phyloP scores from a whole-genome alignment of 176 grass and related monocot genomes.

The Aegilops umbellulata region DNA sequence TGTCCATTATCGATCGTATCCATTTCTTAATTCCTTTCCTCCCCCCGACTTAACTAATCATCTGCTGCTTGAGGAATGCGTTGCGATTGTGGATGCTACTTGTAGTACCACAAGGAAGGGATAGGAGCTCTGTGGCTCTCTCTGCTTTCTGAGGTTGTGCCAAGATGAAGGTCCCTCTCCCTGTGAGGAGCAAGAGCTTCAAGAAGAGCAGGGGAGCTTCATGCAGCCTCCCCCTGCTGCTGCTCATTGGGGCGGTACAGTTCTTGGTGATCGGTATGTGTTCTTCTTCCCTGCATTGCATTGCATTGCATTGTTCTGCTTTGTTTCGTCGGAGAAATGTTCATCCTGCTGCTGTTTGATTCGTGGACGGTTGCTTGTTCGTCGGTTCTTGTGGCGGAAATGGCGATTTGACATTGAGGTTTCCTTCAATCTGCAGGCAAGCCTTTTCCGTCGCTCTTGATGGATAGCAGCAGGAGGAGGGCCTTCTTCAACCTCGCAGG shows the following conservation, averaged over 20 bases:
- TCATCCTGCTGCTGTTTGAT: not conserved
- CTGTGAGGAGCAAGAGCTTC: slow-evolving; percentile 22
- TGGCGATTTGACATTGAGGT: not conserved
- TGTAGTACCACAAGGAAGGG: not conserved
- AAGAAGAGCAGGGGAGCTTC: slow-evolving; percentile 27
- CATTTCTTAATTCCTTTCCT: slow-evolving; percentile 35
- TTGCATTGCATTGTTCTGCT: not conserved
- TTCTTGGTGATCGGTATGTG: slow-evolving; percentile 45
- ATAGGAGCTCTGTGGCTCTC: not conserved
- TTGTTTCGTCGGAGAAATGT: not conserved
- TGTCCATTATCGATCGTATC: slow-evolving; percentile 22
- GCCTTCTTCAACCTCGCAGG: slow-evolving; percentile 38
- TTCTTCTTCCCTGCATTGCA: not conserved
- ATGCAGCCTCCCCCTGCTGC: slow-evolving; percentile 33
- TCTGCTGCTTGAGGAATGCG: not conserved
- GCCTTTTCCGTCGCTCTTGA: slow-evolving; percentile 42
- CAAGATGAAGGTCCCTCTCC: slow-evolving; percentile 29
- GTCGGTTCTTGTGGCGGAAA: not conserved
- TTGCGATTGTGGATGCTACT: not conserved
- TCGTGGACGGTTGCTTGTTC: not conserved
- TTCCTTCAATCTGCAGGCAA: slow-evolving; percentile 25
- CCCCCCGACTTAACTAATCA: not conserved
- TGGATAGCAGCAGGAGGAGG: slow-evolving; percentile 29
- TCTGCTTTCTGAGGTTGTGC: slow-evolving; percentile 2
- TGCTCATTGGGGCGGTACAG: slow-evolving; percentile 41